Evolutionary conservation across 2,329 filamentous ascomycete species (phyloP), one percentile per base, ranked within the genome.

Genomic region (Domatiomyces globalis): DNA sequence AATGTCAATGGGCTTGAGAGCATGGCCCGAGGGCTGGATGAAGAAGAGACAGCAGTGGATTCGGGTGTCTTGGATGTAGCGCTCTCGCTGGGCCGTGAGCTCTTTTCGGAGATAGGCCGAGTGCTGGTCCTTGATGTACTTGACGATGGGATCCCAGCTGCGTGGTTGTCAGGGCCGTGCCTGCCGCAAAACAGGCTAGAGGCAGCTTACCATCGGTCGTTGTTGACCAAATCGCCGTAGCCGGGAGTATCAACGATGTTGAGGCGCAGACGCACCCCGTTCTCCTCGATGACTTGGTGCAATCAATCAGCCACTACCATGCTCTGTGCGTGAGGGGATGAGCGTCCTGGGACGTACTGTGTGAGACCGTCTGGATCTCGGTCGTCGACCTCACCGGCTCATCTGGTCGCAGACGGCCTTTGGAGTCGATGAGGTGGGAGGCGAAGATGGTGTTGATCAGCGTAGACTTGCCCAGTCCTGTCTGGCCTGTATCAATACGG

Each of bases 41-140:
- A 98, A 98, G 80, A 98, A 98, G 64, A 98, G 76, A 73, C 92
- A 98, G 83, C 88, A 95, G 78, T 98, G 92, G 66, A 98, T 95
- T 66, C 92, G 86, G 61, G 92, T 98, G 73, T 98, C 92, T 76
- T 95, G 90, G 62, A 98, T 95, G 72, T 98, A 98, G 65, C 92
- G 85, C 74, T 98, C 92, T 73, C 92, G 87, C 78, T 98, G 92
- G 62, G 92, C 92, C 51, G 92, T 96, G 66, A 98, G 87, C 73
- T 98, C 92, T 80, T 98, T 98, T 72, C 92, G 87, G 63, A 98
- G 82, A 76, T 96, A 98, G 65, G 92, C 90, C 49, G 88, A 95
- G 78, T 98, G 92, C 77, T 98, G 92, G 73, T 98, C 92, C 80
- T 98, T 98, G 80, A 98, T 98, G 75, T 98, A 98, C 78, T 98